phyloP scores from a whole-genome alignment of 2,329 filamentous ascomycete species.

The Cercospora janseana region DNA sequence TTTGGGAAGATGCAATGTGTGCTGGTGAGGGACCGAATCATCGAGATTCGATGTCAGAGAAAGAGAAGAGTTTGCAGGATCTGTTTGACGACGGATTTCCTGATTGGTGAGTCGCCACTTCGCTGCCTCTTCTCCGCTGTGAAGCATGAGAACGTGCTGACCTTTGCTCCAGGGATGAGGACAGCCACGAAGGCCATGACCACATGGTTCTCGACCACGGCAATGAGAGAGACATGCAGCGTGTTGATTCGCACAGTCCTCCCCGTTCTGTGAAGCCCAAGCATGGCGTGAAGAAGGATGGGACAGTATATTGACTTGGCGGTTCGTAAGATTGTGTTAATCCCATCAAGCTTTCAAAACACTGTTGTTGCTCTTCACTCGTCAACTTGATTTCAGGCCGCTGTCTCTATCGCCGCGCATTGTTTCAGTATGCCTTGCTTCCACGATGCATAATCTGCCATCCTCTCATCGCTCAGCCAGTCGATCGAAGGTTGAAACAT shows the following conservation, averaged over 20 bases:
- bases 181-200: conserved; percentile 19
- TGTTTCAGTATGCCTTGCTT: conserved; percentile 58
- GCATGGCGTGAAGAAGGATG: conserved; percentile 27
- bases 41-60: conserved; percentile 18
- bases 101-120: too few species aligned
- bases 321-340: neutral
- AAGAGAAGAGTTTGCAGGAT: conserved; percentile 46
- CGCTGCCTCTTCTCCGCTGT: conserved; percentile 20
- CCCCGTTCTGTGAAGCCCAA: conserved; percentile 17
- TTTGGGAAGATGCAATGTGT: conserved; percentile 40
- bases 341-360: neutral
- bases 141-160: too few species aligned
- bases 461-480: conserved; percentile 64
- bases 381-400: neutral
- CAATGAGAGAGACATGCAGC: conserved; percentile 18
- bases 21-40: conserved; percentile 22
- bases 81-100: conserved; percentile 38
- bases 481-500: conserved; percentile 77
- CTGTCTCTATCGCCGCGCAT: conserved; percentile 43
- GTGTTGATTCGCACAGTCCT: conserved; percentile 23
- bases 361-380: neutral
- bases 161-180: too few species aligned
- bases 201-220: conserved; percentile 29
- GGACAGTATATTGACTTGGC: conserved; percentile 22
- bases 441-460: conserved; percentile 63